Evolutionary conservation across 805 yeast genomes (phyloP), one percentile per base, ranked within the genome.

Genomic region (Kuraishia floccosa): DNA sequence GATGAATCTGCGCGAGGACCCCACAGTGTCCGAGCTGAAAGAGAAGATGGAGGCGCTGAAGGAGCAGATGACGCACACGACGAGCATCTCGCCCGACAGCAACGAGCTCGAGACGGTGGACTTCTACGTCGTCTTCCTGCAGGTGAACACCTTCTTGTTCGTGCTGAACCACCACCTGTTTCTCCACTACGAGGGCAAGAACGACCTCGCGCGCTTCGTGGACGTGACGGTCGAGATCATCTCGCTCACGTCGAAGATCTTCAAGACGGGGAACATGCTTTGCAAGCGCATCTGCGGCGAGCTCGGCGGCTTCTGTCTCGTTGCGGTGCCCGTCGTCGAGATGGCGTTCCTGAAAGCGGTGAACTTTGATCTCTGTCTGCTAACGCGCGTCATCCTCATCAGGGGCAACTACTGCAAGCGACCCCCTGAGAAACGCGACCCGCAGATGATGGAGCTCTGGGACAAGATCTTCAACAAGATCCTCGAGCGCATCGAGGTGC

Each of bases 11-110:
- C 33, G 35, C 13, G 30, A 27, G 2, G 32, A 29, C 10, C 50
- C 58, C 2, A 34, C 41, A 3, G 31, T 50, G 11, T 12, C 30
- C 4, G 49, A 46, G n/a, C 35, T 56, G 14, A 39, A 11, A 10
- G 19, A 12, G 14, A 24, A 28, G 9, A 14, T 19, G 13, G 27
- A 16, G n/a, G 19, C 21, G 2, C 15, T 27, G 18, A 19, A 16
- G 18, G 27, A 28, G 14, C 14, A 13, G n/a, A 14, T 28, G n/a
- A 17, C 19, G 28, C 27, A 4, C 21, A 26, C n/a, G 36, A 32
- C 27, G 15, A 12, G 11, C 3, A n/a, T 21, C 10, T 12, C n/a
- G 21, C 16, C 13, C 3, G 12, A 19, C 5, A 15, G 23, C 5
- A 29, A 29, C 17, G 26, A 15, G 25, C 12, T 23, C 5, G 9